Percentiles rank a stretch among this genome's conserved stretches.
phyloP scores from a whole-genome alignment of 2,329 filamentous ascomycete genomes.

The Scytalidium sp. region DNA sequence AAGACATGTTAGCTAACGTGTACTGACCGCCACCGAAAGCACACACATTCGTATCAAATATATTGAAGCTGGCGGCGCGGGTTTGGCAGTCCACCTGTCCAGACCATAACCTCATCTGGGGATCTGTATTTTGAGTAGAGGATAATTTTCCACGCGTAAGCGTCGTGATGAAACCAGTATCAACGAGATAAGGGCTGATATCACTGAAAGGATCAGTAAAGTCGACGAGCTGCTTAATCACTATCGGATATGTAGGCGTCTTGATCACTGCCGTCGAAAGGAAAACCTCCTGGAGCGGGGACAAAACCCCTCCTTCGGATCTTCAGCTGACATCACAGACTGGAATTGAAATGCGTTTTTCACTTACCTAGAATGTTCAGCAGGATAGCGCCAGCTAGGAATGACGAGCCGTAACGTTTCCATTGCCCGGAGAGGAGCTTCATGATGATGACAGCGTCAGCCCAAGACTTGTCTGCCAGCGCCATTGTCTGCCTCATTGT shows the following conservation, averaged over 20 bases:
- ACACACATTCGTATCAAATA: not conserved
- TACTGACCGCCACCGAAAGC: not conserved
- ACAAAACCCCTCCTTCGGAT: too few species aligned
- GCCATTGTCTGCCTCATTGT: constrained; percentile 18
- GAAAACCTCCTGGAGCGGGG: constrained; percentile 20
- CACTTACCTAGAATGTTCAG: constrained; percentile 18
- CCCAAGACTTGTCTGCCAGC: constrained; percentile 21
- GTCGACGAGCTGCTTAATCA: constrained; percentile 1
- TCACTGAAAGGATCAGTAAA: constrained; percentile 3
- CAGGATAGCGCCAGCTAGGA: constrained; percentile 19
- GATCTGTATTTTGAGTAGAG: not conserved
- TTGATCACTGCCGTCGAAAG: constrained; percentile 11
- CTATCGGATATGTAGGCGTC: constrained; percentile 3
- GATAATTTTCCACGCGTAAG: constrained; percentile 1
- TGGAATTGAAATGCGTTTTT: too few species aligned
- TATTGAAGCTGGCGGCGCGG: not conserved
- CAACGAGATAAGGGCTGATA: not conserved
- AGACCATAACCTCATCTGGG: constrained; percentile 5
- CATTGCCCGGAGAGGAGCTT: too few species aligned
- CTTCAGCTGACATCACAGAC: too few species aligned
- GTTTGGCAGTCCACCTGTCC: not conserved
- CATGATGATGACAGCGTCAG: constrained; percentile 8
- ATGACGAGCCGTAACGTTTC: constrained; percentile 18
- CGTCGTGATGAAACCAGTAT: not conserved
- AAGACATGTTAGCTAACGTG: constrained; percentile 8